A percentile compares a stretch with the other conserved stretches of the same genome.
Conservation (phyloP, 805 yeast species). For the Komagataella kurtzmanii region DNA sequence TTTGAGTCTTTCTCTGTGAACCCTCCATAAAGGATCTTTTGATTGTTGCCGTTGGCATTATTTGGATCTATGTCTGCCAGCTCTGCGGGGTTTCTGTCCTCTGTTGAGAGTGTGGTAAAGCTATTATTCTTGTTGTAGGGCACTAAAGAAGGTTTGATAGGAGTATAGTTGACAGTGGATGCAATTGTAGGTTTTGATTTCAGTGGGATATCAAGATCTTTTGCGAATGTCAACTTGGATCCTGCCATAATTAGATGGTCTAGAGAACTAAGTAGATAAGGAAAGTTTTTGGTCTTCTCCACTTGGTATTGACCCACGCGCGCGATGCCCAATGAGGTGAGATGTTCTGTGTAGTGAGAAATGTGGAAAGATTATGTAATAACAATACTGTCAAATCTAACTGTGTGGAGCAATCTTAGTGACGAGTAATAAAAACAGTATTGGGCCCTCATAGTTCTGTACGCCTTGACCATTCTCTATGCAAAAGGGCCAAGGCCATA, state of each 20-base stretch:
- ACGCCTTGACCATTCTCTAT: too few species aligned
- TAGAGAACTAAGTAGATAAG: not conserved
- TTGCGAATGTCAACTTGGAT: not conserved
- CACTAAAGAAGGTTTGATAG: not conserved
- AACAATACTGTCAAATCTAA: too few species aligned
- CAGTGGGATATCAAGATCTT: not conserved
- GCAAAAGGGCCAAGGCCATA: not conserved
- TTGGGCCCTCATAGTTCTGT: not conserved
- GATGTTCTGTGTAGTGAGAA: not conserved
- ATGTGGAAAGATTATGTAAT: not conserved
- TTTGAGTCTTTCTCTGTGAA: not conserved
- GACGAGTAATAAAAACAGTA: not conserved
- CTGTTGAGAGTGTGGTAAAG: conserved; percentile 4
- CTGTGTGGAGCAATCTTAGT: not conserved
- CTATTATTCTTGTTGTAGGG: conserved; percentile 8
- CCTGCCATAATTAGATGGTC: not conserved
- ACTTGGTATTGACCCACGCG: not conserved
- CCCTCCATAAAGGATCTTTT: not conserved
- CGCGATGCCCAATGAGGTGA: not conserved
- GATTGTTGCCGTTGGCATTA: not conserved
- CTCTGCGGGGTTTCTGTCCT: conserved; percentile 4
- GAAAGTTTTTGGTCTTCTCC: not conserved
- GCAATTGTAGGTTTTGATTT: not conserved
- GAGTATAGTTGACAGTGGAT: conserved; percentile 2
- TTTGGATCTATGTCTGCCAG: conserved; percentile 1